Conservation (phyloP, 2,329 filamentous ascomycete species). For the Penicillium concentricum region DNA sequence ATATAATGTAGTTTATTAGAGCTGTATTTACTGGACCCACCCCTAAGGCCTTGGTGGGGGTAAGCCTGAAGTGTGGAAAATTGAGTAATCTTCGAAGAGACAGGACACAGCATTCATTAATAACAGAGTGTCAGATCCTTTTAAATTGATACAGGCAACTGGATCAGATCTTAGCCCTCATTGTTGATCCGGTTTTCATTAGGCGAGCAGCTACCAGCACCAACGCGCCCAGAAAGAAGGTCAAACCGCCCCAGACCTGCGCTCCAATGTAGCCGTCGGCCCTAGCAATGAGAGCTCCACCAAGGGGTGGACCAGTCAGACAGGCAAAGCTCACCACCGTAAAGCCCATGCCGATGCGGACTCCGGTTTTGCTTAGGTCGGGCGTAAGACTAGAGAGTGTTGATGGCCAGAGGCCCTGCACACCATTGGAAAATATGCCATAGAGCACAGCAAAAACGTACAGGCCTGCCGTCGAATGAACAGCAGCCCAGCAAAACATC, state of each 20-base stretch:
- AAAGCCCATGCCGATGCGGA: conserved; percentile 40
- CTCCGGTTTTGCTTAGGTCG: conserved; percentile 13
- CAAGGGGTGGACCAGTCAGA: conserved; percentile 49
- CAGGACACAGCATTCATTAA: not conserved
- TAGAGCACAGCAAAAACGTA: conserved; percentile 48
- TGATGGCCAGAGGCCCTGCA: conserved; percentile 13
- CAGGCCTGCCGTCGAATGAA: conserved; percentile 40
- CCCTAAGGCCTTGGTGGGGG: not conserved
- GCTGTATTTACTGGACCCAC: no score
- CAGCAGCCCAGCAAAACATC: conserved; percentile 58
- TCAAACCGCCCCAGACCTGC: conserved; percentile 44
- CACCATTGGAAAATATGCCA: conserved; percentile 29
- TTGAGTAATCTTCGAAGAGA: no score
- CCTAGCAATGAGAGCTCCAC: conserved; percentile 47
- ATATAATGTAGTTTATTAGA: no score
- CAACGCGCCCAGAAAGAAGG: conserved; percentile 11
- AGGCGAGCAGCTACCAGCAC: conserved; percentile 11
- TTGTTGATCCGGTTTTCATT: conserved; percentile 5
- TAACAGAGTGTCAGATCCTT: not conserved
- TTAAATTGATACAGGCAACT: not conserved
- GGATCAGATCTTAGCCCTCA: conserved; percentile 9
- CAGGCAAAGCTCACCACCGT: conserved; percentile 46
- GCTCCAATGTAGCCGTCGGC: conserved; percentile 45
- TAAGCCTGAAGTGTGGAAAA: not conserved
- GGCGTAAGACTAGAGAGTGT: conserved; percentile 13